These are phyloP conservation scores for Lentinus polychrous DNA, from an alignment of 1,284 basidiomycete species.

Conservation along the genomic window DNA sequence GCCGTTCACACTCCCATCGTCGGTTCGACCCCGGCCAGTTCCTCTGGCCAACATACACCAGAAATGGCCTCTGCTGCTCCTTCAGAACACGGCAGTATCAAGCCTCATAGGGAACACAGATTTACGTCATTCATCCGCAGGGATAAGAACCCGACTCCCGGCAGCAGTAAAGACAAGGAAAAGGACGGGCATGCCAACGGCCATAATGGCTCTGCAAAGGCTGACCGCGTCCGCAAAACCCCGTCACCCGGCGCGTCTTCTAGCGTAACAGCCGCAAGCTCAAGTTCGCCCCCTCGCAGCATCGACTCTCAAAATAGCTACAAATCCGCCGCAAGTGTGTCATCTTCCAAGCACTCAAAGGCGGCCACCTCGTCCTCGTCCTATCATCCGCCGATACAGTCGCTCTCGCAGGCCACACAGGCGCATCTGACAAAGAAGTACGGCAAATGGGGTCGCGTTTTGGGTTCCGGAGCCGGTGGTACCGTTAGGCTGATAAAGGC, in stretches of 20 bases:
- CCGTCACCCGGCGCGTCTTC: slow-evolving; percentile 22
- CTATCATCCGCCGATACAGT: slow-evolving; percentile 20
- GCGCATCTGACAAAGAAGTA: slow-evolving; percentile 97
- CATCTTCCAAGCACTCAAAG: slow-evolving; percentile 13
- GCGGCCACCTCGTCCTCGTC: slow-evolving; percentile 6
- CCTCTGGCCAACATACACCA: slow-evolving; percentile 18
- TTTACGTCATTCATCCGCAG: slow-evolving; percentile 21
- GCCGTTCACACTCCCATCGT: slow-evolving; percentile 17
- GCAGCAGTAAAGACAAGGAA: slow-evolving; percentile 7
- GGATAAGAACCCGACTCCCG: slow-evolving; percentile 14
- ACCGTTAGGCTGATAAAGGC: slow-evolving; percentile 96
- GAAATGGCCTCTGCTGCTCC: slow-evolving; percentile 4
- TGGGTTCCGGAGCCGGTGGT: slow-evolving; percentile 95
- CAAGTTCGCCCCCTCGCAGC: slow-evolving; percentile 22
- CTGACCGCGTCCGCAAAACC: slow-evolving; percentile 16
- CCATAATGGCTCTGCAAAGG: slow-evolving; percentile 7
- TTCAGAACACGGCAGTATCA: slow-evolving; percentile 11
- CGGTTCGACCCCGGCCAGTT: slow-evolving; percentile 16
- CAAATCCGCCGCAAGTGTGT: slow-evolving; percentile 8
- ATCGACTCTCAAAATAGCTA: slow-evolving; percentile 18
- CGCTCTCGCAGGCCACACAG: slow-evolving; percentile 75
- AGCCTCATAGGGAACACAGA: slow-evolving; percentile 14
- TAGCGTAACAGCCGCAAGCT: slow-evolving; percentile 13
- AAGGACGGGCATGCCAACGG: background rate
- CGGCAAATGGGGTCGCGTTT: slow-evolving; percentile 95